Percentiles rank a stretch among this genome's conserved stretches.
Conservation (phyloP, 768 basidiomycete genomes). For the Epithele typhae region DNA sequence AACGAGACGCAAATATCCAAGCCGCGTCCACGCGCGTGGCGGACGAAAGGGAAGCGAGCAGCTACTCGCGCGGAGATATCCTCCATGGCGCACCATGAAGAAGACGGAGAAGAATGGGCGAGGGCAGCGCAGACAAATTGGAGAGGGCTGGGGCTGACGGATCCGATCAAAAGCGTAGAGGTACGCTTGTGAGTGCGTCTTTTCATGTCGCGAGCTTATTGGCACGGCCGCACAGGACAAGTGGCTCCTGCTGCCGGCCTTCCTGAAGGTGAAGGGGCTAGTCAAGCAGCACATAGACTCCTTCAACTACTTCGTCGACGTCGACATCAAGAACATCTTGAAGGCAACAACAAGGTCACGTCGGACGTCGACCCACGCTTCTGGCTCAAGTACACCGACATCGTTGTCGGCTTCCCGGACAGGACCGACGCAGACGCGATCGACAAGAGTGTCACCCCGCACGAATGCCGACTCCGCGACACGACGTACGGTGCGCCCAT, state of each 20-base stretch:
- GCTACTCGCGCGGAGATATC: neutral
- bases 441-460: constrained; percentile 85
- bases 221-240: constrained; percentile 65
- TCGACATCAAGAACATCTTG: constrained; percentile 95
- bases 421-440: constrained; percentile 78
- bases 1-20: too few species aligned
- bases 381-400: constrained; percentile 95
- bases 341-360: constrained; percentile 87
- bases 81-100: constrained; percentile 8
- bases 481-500: constrained; percentile 93
- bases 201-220: constrained; percentile 7
- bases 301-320: constrained; percentile 98
- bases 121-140: constrained; percentile 52
- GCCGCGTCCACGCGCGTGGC: too few species aligned
- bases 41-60: too few species aligned
- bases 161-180: constrained; percentile 88
- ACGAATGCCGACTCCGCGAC: constrained; percentile 95
- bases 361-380: constrained; percentile 97
- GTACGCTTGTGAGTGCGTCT: constrained; percentile 40
- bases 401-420: constrained; percentile 88
- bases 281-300: constrained; percentile 99
- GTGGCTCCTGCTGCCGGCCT: constrained; percentile 96
- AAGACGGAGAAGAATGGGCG: constrained; percentile 53
- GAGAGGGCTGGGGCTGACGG: constrained; percentile 78
- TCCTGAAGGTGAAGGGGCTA: constrained; percentile 94